A percentile compares a stretch with the other conserved stretches of the same genome.
phyloP scores from a whole-genome alignment of 257 asterid genomes.

The Solanum sitiens region DNA sequence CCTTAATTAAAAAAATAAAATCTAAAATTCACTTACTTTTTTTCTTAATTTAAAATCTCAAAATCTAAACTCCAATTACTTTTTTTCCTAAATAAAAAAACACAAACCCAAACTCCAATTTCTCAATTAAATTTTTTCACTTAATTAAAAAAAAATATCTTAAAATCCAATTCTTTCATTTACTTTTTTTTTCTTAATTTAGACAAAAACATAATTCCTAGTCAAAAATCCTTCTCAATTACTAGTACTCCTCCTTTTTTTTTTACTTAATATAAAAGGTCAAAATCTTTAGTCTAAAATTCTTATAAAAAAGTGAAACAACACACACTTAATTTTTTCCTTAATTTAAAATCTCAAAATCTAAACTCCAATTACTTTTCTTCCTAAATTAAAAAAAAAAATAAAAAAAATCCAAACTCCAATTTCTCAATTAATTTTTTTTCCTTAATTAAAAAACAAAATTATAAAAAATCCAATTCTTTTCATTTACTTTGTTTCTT shows the following conservation, averaged over 20 bases:
- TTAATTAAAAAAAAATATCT: not conserved
- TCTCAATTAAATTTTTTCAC: not conserved
- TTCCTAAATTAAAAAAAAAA: not conserved
- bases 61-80: not conserved
- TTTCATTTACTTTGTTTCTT: not conserved
- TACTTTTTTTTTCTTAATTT: not conserved
- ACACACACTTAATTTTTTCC: not conserved
- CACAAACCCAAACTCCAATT: not conserved
- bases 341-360: not conserved
- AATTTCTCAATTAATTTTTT: not conserved
- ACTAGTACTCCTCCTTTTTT: not conserved
- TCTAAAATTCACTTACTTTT: not conserved
- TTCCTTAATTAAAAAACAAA: not conserved
- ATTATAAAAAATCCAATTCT: not conserved
- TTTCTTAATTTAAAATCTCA: not conserved
- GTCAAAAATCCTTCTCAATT: not conserved
- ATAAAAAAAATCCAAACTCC: not conserved
- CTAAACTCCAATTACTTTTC: not conserved
- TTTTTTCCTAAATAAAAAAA: not conserved
- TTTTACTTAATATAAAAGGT: not conserved
- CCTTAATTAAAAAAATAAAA: not conserved
- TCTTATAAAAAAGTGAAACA: not conserved
- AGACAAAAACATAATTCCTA: not conserved
- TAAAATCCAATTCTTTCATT: not conserved
- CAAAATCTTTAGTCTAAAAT: not conserved